These are phyloP conservation scores for Ophiocordyceps robertsii DNA, from an alignment of 2,329 filamentous ascomycete genomes.

Conservation along the genomic window DNA sequence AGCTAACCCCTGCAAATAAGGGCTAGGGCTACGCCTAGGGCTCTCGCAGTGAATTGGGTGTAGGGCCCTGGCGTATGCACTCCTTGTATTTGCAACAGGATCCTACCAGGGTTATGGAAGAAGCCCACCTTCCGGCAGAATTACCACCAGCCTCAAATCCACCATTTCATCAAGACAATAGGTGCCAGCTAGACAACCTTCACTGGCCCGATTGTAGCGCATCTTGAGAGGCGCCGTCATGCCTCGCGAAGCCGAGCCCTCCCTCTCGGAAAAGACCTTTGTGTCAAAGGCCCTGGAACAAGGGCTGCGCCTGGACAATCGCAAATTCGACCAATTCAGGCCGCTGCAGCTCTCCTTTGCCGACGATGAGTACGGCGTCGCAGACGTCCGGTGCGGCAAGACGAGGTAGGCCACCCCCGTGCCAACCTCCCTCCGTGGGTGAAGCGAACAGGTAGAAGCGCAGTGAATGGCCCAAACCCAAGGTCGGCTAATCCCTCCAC, in stretches of 20 bases:
- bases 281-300: conserved; percentile 71
- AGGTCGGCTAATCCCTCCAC: not conserved
- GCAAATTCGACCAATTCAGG: conserved; percentile 68
- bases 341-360: conserved; percentile 68
- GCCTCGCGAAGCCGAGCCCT: conserved; percentile 87
- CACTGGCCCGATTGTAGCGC: not conserved
- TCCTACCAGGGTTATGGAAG: no score
- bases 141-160: conserved; percentile 11
- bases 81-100: no score
- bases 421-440: not conserved
- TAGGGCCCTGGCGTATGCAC: no score
- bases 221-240: conserved; percentile 35
- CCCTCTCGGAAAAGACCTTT: conserved; percentile 78
- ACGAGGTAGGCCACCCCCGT: conserved; percentile 49
- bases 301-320: conserved; percentile 71
- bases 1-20: no score
- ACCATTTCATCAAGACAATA: not conserved
- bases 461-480: not conserved
- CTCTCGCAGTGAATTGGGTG: no score
- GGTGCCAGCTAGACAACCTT: not conserved
- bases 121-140: conserved; percentile 38
- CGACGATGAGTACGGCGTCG: conserved; percentile 71
- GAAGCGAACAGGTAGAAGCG: no score
- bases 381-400: conserved; percentile 77
- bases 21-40: no score